phyloP scores from a whole-genome alignment of 345 rosid species.

The Physaria fendleri region DNA sequence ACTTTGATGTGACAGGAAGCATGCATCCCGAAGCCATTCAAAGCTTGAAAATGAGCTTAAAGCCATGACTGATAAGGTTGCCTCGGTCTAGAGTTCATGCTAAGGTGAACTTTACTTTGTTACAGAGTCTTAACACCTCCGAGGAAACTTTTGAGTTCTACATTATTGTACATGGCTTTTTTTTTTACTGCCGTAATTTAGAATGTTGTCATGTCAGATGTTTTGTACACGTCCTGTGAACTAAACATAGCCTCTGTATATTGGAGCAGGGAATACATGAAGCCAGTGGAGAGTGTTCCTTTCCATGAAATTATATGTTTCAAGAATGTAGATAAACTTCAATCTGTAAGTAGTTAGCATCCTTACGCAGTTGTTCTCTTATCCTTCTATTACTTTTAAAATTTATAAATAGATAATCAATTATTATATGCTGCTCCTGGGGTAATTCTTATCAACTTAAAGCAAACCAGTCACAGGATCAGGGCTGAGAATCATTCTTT shows the following conservation, averaged over 20 bases:
- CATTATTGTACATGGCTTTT: conserved; percentile 2
- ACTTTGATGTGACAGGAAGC: conserved; percentile 48
- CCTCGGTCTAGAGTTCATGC: conserved; percentile 48
- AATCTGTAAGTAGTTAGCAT: conserved; percentile 48
- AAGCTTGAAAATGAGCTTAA: conserved; percentile 38
- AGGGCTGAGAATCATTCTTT: conserved; percentile 5
- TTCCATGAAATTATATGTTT: conserved; percentile 80
- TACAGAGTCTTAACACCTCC: conserved; percentile 2
- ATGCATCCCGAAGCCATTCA: conserved; percentile 38
- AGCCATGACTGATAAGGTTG: conserved; percentile 53
- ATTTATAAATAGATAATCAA: neutral
- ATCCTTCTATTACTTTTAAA: conserved; percentile 4
- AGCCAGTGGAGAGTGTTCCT: conserved; percentile 62
- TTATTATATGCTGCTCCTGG: conserved; percentile 4
- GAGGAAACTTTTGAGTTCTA: neutral
- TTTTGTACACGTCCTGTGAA: neutral
- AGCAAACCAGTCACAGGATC: conserved; percentile 6
- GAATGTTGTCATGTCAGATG: neutral
- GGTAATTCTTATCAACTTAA: neutral
- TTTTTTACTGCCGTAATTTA: neutral
- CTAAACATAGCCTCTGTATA: neutral
- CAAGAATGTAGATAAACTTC: conserved; percentile 63
- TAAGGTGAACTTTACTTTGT: conserved; percentile 41
- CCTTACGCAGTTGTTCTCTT: neutral
- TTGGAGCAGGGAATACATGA: conserved; percentile 63